Evolutionary conservation across 139 green algal species (phyloP).

Genomic region (Chlorella sp.): DNA sequence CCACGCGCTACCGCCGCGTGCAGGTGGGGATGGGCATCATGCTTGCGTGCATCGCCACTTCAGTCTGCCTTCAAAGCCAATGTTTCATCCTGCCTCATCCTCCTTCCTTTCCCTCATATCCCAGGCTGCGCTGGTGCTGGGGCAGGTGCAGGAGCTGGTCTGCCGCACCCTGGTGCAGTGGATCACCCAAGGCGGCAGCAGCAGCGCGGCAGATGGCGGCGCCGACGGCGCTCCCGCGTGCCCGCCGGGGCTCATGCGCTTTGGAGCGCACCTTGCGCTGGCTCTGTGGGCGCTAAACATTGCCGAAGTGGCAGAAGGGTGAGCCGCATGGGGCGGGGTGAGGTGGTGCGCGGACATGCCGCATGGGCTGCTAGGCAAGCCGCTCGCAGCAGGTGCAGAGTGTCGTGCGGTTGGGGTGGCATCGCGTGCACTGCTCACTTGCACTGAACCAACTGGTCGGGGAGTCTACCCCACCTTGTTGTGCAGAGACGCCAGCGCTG

Average conservation of each 20-base stretch:
- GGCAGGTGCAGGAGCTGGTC: constrained; percentile 39
- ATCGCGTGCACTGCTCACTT: too few relatives aligned
- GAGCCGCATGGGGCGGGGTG: neutral
- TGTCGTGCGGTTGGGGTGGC: too few relatives aligned
- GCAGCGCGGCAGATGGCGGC: neutral
- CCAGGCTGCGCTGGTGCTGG: constrained; percentile 37
- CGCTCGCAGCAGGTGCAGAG: too few relatives aligned
- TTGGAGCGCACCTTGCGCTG: constrained; percentile 74
- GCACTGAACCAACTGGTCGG: neutral
- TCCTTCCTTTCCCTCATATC: too few relatives aligned
- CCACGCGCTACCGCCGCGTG: constrained; percentile 36
- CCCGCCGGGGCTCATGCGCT: constrained; percentile 53
- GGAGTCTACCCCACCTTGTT: too few relatives aligned
- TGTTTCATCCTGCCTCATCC: too few relatives aligned
- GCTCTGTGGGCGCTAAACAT: constrained; percentile 64
- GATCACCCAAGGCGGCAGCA: constrained; percentile 37
- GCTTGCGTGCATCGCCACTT: too few relatives aligned
- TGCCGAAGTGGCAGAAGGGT: constrained; percentile 35
- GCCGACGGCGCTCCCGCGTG: constrained; percentile 21
- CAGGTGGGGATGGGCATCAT: neutral
- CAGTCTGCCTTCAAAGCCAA: too few relatives aligned
- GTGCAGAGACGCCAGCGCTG: constrained; percentile 9
- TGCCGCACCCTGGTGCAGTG: constrained; percentile 37
- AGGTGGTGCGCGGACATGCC: too few relatives aligned
- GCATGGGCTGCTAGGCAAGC: too few relatives aligned